These are phyloP conservation scores for Penicillium pancosmium DNA, from an alignment of 495 filamentous ascomycete species.

Conservation along the genomic window DNA sequence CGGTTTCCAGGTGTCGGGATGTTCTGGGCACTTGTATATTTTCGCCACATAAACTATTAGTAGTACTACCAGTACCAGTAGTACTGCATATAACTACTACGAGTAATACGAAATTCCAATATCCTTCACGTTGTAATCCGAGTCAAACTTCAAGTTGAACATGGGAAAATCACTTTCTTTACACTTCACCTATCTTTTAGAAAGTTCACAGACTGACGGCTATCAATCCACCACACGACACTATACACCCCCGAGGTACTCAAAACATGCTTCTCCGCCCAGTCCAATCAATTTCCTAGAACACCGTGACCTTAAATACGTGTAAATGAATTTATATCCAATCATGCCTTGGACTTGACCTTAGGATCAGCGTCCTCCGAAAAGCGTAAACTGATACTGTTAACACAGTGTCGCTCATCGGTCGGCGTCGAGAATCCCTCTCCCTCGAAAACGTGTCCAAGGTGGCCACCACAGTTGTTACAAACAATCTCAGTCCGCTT, in stretches of 20 bases:
- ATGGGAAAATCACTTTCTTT: too few relatives aligned
- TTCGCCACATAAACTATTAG: too few relatives aligned
- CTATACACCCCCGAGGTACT: constrained; percentile 3
- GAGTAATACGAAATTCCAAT: too few relatives aligned
- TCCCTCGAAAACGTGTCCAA: constrained; percentile 97
- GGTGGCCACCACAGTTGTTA: constrained; percentile 88
- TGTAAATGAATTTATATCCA: constrained; percentile 7
- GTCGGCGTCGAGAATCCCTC: constrained; percentile 90
- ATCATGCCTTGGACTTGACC: constrained; percentile 36
- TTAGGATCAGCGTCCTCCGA: constrained; percentile 54
- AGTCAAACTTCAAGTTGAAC: too few relatives aligned
- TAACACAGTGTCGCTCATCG: constrained; percentile 96
- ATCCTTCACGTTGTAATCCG: too few relatives aligned
- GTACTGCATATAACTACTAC: too few relatives aligned
- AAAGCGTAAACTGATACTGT: constrained; percentile 90
- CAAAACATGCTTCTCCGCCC: not conserved
- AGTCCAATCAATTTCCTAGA: not conserved
- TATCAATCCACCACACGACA: not conserved
- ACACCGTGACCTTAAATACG: constrained; percentile 4
- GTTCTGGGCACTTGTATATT: too few relatives aligned
- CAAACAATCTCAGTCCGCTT: constrained; percentile 90
- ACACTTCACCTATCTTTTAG: too few relatives aligned
- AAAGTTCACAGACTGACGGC: too few relatives aligned
- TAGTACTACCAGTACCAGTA: too few relatives aligned
- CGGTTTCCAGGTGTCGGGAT: too few relatives aligned